Evolutionary conservation across 2,329 filamentous ascomycete genomes (phyloP).

Genomic region (Penicillium nordicum): DNA sequence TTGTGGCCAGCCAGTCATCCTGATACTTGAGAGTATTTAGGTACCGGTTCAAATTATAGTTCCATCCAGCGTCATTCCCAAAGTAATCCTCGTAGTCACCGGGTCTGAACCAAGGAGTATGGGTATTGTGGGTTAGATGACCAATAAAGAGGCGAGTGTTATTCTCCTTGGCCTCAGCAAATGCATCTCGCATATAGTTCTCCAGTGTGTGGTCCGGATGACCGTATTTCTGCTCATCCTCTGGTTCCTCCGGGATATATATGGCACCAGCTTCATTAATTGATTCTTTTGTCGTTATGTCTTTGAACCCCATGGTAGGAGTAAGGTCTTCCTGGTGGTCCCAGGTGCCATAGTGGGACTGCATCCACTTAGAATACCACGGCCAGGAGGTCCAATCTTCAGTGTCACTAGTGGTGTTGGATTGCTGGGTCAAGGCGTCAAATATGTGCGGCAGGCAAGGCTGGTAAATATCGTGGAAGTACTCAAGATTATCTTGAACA

Average conservation of each 20-base stretch:
- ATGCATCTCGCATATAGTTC: constrained; percentile 26
- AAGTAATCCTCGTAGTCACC: constrained; percentile 22
- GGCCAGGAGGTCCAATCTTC: constrained; percentile 26
- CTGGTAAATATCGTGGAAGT: constrained; percentile 42
- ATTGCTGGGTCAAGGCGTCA: constrained; percentile 18
- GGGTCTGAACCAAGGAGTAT: constrained; percentile 28
- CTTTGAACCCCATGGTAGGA: constrained; percentile 24
- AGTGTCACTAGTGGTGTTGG: constrained; percentile 14
- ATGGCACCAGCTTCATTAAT: constrained; percentile 19
- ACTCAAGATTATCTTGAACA: constrained; percentile 43
- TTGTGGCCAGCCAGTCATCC: constrained; percentile 27
- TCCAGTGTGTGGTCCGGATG: constrained; percentile 25
- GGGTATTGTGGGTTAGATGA: constrained; percentile 29
- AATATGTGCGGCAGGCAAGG: constrained; percentile 42
- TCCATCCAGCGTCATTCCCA: constrained; percentile 10
- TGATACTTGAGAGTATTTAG: constrained; percentile 28
- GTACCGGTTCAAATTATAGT: constrained; percentile 26
- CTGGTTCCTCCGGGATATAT: constrained; percentile 18
- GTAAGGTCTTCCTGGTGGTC: constrained; percentile 28
- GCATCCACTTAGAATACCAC: constrained; percentile 30
- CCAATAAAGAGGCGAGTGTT: constrained; percentile 29
- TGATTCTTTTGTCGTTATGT: constrained; percentile 18
- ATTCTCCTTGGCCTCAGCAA: constrained; percentile 24
- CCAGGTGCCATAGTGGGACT: constrained; percentile 29
- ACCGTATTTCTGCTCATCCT: constrained; percentile 23